A percentile compares a stretch with the other conserved stretches of the same genome.
phyloP scores from a whole-genome alignment of 176 grass and related monocot genomes.

The Bromus sterilis region DNA sequence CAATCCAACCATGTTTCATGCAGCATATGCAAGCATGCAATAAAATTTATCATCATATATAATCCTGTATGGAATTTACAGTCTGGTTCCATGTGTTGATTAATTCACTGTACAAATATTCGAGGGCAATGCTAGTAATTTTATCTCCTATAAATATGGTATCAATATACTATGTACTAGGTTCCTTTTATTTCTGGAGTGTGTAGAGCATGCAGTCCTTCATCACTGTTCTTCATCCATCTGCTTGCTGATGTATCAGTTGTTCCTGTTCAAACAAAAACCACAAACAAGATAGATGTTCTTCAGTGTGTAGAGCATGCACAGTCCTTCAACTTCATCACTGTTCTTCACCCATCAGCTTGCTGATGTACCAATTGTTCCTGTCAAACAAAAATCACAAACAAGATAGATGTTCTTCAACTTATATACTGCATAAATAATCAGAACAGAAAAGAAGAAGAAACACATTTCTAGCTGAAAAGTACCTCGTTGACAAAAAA shows the following conservation, averaged over 20 bases:
- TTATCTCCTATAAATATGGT: not conserved
- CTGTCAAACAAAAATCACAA: not conserved
- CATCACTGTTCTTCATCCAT: not conserved
- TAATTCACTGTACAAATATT: not conserved
- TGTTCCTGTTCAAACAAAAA: not conserved
- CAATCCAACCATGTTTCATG: no score
- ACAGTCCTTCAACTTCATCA: not conserved
- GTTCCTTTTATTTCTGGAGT: not conserved
- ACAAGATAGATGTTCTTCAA: not conserved
- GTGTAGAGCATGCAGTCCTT: not conserved
- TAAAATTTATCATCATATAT: no score
- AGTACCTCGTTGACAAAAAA: conserved; percentile 88
- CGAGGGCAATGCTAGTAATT: not conserved
- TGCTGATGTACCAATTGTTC: not conserved
- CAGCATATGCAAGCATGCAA: no score
- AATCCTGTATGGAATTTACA: no score
- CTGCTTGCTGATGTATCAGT: not conserved
- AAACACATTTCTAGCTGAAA: not conserved
- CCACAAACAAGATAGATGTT: not conserved
- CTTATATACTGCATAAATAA: not conserved
- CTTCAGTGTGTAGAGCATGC: not conserved
- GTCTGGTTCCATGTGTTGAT: not conserved
- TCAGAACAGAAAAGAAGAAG: not conserved
- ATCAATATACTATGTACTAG: not conserved
- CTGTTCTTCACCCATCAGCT: not conserved